phyloP scores from a whole-genome alignment of 192 early-diverging fungal species.

The Coemansia sp. region DNA sequence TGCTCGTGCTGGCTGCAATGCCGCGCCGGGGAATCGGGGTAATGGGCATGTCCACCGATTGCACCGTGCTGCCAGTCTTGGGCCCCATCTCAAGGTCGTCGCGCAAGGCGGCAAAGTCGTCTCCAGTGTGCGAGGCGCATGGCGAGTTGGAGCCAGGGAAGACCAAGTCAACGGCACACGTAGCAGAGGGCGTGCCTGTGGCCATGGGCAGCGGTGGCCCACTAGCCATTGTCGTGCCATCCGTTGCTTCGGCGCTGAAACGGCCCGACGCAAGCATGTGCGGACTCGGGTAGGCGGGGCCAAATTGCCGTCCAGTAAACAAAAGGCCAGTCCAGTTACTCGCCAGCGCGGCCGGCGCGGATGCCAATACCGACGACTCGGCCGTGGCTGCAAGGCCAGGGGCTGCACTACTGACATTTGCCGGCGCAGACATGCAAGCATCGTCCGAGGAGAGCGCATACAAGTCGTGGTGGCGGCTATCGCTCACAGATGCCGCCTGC shows the following conservation, averaged over 20 bases:
- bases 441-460: constrained; percentile 47
- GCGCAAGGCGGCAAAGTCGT: background rate
- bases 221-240: constrained; percentile 10
- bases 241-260: constrained; percentile 29
- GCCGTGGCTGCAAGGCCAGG: background rate
- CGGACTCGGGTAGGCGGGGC: constrained; percentile 9
- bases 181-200: constrained; percentile 2
- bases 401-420: constrained; percentile 6
- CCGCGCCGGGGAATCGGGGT: constrained; percentile 31
- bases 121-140: constrained; percentile 12
- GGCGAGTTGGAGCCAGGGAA: constrained; percentile 42
- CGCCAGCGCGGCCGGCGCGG: constrained; percentile 7
- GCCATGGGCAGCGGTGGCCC: background rate
- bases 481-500: background rate
- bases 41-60: constrained; percentile 4
- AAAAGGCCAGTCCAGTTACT: constrained; percentile 8
- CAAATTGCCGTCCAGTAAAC: constrained; percentile 6
- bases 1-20: constrained; percentile 10
- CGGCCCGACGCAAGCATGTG: constrained; percentile 47
- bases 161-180: constrained; percentile 23
- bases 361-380: constrained; percentile 2
- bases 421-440: constrained; percentile 7
- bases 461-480: constrained; percentile 2
- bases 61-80: background rate
- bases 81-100: constrained; percentile 3